Base-by-base conservation (phyloP, 2,329 filamentous ascomycete species). In the Ophiostoma montium region DNA sequence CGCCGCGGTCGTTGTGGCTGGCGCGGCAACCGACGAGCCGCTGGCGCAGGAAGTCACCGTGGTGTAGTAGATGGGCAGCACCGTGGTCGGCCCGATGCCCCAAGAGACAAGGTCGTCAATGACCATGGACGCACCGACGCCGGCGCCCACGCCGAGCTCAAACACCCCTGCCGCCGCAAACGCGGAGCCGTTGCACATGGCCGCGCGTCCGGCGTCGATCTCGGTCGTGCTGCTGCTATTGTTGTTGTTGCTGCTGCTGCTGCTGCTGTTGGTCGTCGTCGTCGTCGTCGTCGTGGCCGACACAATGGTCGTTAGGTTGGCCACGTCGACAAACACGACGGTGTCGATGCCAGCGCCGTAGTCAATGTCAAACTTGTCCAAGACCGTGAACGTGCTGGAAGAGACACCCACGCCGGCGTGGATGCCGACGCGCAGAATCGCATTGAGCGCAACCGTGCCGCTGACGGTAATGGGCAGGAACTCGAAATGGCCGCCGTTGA, bases 401-500 rank as follows among this genome's bases (percentile, higher is more conserved):
- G 38, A 27, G 21, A 41, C 5, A 4, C 12, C 21, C 5, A 41
- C 21, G 8, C 38, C 38, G 21, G 38, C 21, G 3, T 41, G 38
- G 6, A 41, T 15, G 18, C 38, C 38, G 10, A 41, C 19, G 19
- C 38, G 38, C 13, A 41, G 13, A 1, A 41, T 19, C 1, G 38
- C 39, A 12, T 41, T 41, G 18, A 41, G 1, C 11, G 5, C 13
- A 13, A 41, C 13, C 11, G 23, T 19, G 13, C 12, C 5, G 38
- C 10, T 27, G 6, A 41, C 38, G 13, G 38, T 41, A n/a, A 41
- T n/a, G 15, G 38, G 38, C 10, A 23, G 8, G 10, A 18, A 21
- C 19, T 38, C 15, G 19, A 3, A 10, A 23, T 3, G 23, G 3
- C 6, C 18, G 11, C 62, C 74, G 67, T 62, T 76, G 73, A 75